phyloP scores from a whole-genome alignment of 2,329 filamentous ascomycete genomes.

The Gremmenia infestans region DNA sequence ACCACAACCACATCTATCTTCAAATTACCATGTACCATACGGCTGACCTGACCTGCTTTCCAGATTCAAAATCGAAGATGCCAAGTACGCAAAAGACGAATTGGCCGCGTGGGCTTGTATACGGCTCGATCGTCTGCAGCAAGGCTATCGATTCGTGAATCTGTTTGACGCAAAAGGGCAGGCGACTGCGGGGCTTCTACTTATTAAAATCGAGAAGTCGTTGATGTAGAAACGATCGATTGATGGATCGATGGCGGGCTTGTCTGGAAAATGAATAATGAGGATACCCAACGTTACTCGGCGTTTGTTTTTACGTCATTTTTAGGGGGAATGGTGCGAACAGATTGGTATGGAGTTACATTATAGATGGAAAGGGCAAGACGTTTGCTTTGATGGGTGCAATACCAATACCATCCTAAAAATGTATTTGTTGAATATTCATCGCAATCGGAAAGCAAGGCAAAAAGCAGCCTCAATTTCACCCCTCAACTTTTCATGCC shows the following conservation, averaged over 20 bases:
- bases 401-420: neutral
- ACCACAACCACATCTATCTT: neutral
- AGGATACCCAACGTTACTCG: neutral
- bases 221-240: neutral
- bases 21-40: slow-evolving; percentile 3
- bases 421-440: too few species aligned
- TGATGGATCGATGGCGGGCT: neutral
- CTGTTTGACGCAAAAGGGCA: slow-evolving; percentile 65
- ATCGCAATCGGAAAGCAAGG: too few species aligned
- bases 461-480: too few species aligned
- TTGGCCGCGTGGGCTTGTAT: slow-evolving; percentile 87
- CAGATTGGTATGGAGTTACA: neutral
- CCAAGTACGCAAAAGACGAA: slow-evolving; percentile 73
- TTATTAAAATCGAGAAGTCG: slow-evolving; percentile 68
- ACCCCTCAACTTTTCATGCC: too few species aligned
- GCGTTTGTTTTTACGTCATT: neutral
- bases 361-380: neutral
- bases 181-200: slow-evolving; percentile 60
- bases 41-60: slow-evolving; percentile 1
- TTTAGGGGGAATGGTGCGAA: neutral
- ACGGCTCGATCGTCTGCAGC: slow-evolving; percentile 71
- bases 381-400: neutral
- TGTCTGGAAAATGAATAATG: neutral
- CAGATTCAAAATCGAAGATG: slow-evolving; percentile 78
- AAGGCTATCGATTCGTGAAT: slow-evolving; percentile 73